A percentile compares a stretch with the other conserved stretches of the same genome.
These are phyloP conservation scores for Phytophthora nicotianae DNA, from an alignment of 352 stramenopile genomes.

Conservation along the genomic window DNA sequence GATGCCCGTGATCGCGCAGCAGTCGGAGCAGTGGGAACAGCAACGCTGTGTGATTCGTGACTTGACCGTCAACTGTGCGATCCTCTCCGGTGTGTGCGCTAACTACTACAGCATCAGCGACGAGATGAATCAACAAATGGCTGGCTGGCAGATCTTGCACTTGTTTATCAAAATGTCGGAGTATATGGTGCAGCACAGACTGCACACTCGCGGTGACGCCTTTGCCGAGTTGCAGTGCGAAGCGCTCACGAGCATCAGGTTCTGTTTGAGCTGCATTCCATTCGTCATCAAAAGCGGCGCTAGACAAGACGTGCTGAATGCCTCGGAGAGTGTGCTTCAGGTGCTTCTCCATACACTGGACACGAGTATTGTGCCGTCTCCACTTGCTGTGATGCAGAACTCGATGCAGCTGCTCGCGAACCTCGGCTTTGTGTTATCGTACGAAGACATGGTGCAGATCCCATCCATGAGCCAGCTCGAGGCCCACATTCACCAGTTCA, in stretches of 20 bases:
- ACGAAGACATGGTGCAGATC: constrained; percentile 70
- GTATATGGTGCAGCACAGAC: constrained; percentile 62
- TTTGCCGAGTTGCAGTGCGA: constrained; percentile 72
- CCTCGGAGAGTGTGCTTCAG: constrained; percentile 55
- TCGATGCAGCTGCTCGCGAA: constrained; percentile 71
- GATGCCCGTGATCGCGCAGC: constrained; percentile 40
- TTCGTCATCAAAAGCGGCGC: constrained; percentile 63
- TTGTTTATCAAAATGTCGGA: constrained; percentile 67
- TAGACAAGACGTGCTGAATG: constrained; percentile 56
- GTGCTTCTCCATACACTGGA: constrained; percentile 65
- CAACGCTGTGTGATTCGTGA: constrained; percentile 61
- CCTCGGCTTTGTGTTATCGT: constrained; percentile 67
- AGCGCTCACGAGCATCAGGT: constrained; percentile 61
- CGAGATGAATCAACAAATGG: constrained; percentile 63
- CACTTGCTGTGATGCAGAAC: constrained; percentile 65
- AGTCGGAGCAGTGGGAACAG: constrained; percentile 54
- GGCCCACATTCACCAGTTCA: constrained; percentile 75
- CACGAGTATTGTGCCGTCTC: constrained; percentile 68
- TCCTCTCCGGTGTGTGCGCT: constrained; percentile 65
- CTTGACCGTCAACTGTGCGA: constrained; percentile 57
- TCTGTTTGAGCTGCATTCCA: constrained; percentile 63
- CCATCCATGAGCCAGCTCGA: constrained; percentile 76
- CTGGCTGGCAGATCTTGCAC: constrained; percentile 67
- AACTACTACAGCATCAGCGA: constrained; percentile 64
- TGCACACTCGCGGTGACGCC: constrained; percentile 58